These are phyloP conservation scores for Hanseniaspora occidentalis DNA, from an alignment of 805 yeast species.

Conservation along the genomic window DNA sequence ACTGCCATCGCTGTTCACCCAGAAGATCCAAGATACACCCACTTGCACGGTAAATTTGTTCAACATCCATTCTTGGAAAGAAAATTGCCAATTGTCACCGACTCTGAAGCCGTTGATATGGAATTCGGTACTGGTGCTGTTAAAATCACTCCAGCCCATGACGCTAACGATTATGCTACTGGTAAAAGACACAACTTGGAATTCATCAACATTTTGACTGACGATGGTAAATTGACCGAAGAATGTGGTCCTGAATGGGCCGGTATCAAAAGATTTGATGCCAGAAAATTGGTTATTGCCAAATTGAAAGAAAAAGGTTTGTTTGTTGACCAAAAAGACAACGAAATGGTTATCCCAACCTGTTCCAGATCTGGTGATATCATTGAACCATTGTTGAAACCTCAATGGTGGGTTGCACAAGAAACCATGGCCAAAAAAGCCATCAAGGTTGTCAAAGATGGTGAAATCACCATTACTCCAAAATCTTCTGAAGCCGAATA, in stretches of 20 bases:
- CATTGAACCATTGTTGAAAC: conserved; percentile 92
- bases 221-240: conserved; percentile 82
- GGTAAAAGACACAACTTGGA: conserved; percentile 91
- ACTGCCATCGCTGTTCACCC: conserved; percentile 98
- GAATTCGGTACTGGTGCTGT: conserved; percentile 99
- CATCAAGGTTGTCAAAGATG: conserved; percentile 70
- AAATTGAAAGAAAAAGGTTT: conserved; percentile 63
- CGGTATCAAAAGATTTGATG: conserved; percentile 90
- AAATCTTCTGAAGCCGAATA: conserved; percentile 85
- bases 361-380: conserved; percentile 96
- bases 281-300: conserved; percentile 75
- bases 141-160: conserved; percentile 97
- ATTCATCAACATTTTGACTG: conserved; percentile 81
- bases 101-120: conserved; percentile 94
- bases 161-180: conserved; percentile 89
- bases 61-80: conserved; percentile 83
- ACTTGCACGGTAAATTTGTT: conserved; percentile 87
- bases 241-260: conserved; percentile 80
- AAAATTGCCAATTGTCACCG: conserved; percentile 77
- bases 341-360: conserved; percentile 88
- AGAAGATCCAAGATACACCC: conserved; percentile 81
- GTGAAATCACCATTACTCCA: conserved; percentile 73
- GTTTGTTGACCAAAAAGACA: conserved; percentile 75
- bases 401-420: conserved; percentile 99
- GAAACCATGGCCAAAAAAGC: conserved; percentile 80